These are phyloP conservation scores for Fusarium gaditjirri DNA, from an alignment of 2,329 filamentous ascomycete species.

Conservation along the genomic window DNA sequence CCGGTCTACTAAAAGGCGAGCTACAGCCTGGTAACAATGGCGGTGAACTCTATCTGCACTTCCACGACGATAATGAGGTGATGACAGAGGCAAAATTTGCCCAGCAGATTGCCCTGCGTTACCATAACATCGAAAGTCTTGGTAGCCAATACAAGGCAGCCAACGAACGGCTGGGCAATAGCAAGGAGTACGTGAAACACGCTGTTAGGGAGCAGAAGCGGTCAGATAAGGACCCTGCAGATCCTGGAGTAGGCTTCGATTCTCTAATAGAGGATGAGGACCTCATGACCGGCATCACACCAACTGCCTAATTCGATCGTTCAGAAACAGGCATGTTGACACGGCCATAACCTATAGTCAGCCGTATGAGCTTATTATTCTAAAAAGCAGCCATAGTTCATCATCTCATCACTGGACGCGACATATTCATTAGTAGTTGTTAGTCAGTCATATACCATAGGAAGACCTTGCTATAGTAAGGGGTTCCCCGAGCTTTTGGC, in stretches of 20 bases:
- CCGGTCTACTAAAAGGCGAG: conserved; percentile 63
- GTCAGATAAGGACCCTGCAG: conserved; percentile 55
- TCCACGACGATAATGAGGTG: conserved; percentile 55
- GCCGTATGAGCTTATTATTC: not conserved
- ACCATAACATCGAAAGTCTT: conserved; percentile 57
- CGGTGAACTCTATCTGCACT: conserved; percentile 61
- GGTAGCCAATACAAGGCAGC: conserved; percentile 61
- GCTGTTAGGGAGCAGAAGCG: conserved; percentile 59
- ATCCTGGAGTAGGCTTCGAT: conserved; percentile 55
- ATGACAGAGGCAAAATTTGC: conserved; percentile 64
- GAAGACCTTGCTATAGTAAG: too few species aligned
- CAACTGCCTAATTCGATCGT: not conserved
- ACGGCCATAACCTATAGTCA: not conserved
- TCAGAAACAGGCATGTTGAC: not conserved
- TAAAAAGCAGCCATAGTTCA: not conserved
- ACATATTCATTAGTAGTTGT: not conserved
- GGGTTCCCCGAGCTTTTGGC: too few species aligned
- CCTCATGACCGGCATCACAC: conserved; percentile 62
- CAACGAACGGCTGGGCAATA: conserved; percentile 64
- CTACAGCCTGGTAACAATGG: conserved; percentile 59
- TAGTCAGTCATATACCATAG: too few species aligned
- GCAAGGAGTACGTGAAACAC: conserved; percentile 65
- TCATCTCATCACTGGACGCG: not conserved
- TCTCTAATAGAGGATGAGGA: conserved; percentile 68
- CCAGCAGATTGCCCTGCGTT: conserved; percentile 55